phyloP scores from a whole-genome alignment of 345 rosid species.

The Hibiscus mutabilis region DNA sequence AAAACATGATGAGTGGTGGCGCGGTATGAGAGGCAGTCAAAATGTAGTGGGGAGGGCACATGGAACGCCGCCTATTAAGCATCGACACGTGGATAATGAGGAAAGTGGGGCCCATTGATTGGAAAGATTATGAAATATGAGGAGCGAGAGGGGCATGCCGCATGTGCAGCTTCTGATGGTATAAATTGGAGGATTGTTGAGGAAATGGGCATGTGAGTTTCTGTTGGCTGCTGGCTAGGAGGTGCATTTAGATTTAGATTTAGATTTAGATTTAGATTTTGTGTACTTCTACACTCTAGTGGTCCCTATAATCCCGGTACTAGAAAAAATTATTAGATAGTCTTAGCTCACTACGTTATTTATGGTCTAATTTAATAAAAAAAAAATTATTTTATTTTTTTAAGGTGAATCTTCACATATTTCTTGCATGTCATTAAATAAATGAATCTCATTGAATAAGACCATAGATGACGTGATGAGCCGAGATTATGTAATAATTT shows the following conservation, averaged over 20 bases:
- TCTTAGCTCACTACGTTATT: too few species aligned
- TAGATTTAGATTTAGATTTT: neutral
- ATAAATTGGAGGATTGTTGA: neutral
- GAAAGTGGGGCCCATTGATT: neutral
- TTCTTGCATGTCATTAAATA: too few species aligned
- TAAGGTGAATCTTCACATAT: too few species aligned
- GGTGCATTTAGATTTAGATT: neutral
- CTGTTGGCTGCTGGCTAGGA: neutral
- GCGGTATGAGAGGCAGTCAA: slow-evolving; percentile 9
- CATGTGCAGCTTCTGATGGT: neutral
- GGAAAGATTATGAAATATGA: neutral
- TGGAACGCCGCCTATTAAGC: slow-evolving; percentile 20
- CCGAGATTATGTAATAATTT: too few species aligned
- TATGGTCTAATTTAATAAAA: too few species aligned
- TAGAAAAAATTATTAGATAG: too few species aligned
- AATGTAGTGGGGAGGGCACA: neutral
- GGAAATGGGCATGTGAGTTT: neutral
- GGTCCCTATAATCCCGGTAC: neutral
- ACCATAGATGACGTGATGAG: too few species aligned
- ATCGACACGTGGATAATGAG: slow-evolving; percentile 22
- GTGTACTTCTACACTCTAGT: neutral
- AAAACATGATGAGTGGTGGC: neutral
- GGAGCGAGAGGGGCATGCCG: neutral
- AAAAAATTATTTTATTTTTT: too few species aligned
- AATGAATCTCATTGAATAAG: too few species aligned